phyloP scores from a whole-genome alignment of 2,329 filamentous ascomycete genomes.

The Aspergillus ruber region DNA sequence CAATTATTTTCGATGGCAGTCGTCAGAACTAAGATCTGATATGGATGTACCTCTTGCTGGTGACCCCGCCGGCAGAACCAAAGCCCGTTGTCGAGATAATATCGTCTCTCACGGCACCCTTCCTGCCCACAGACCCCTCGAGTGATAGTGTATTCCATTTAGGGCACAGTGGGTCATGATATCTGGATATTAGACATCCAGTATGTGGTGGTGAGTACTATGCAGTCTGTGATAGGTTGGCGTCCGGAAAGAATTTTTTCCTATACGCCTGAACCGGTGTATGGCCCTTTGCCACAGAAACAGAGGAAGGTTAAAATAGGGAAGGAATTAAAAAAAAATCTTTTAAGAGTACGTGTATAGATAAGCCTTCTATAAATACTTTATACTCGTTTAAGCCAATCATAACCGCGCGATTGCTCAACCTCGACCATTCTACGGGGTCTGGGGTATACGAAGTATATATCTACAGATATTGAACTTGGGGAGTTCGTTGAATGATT shows the following conservation, averaged over 20 bases:
- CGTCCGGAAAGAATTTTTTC: background rate
- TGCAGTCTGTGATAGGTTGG: background rate
- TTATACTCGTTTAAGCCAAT: no score
- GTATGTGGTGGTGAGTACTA: background rate
- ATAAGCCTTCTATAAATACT: no score
- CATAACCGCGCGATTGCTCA: no score
- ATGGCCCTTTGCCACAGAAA: no score
- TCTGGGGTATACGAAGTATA: no score
- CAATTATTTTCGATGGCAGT: background rate
- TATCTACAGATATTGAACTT: no score
- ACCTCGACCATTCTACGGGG: no score
- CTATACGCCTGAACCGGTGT: background rate
- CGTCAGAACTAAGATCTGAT: no score
- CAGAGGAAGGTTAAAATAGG: no score
- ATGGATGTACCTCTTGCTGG: conserved; percentile 58
- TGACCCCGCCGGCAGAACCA: conserved; percentile 77
- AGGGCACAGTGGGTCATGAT: conserved; percentile 23
- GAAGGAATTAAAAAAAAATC: no score
- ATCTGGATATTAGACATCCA: background rate
- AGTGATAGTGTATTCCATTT: conserved; percentile 37
- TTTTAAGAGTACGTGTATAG: no score
- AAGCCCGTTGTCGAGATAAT: conserved; percentile 68
- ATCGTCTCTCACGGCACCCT: conserved; percentile 64
- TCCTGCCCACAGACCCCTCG: conserved; percentile 50
- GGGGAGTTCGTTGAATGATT: conserved; percentile 1